Base-by-base conservation (phyloP, 148 eudicot species). In the Cornus florida region DNA sequence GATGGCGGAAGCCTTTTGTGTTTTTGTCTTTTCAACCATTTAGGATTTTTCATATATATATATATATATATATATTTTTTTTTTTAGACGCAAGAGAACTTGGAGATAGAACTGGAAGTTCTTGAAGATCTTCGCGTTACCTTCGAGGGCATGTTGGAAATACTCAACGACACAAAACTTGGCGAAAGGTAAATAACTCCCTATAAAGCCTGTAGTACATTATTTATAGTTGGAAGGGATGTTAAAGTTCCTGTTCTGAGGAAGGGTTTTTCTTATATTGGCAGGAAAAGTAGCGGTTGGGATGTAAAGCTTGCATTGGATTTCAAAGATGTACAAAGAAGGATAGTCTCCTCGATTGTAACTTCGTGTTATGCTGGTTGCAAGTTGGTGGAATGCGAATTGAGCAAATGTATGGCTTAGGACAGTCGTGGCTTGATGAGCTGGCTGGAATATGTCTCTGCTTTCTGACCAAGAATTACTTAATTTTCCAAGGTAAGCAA, bases 281-380 rank as follows among this genome's bases (percentile, higher is more conserved):
- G 33, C 76, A 84, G 92, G 86, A 77, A 77, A 72, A 84, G 70
- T 56, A 23, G 46, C 2, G 74, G 77, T 75, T 91, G 97, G 98
- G 97, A 95, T 86, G 93, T 95, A 38, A 86, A 92, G 84, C 88
- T 95, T 77, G 97, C 97, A 65, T 39, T 86, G 82, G 77, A 82
- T 33, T 93, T 80, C 90, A 93, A 89, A 78, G 88, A 83, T 76
- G 70, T 78, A 57, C 97, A 93, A 76, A 86, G 90, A 81, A 75
- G 73, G 77, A 92, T 93, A 0, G 74, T 92, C 43, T 86, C 95
- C 19, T 95, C 99, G 19, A 75, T 93, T 76, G 31, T 88, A 74
- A 70, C 82, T 39, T 91, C 98, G 0, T 95, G 94, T 74, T 10
- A 67, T 39, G 48, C 82, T 64, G 94, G 98, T 59, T 74, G 75